Base-by-base conservation (phyloP, 306 rosid species). In the Corylus avellana region DNA sequence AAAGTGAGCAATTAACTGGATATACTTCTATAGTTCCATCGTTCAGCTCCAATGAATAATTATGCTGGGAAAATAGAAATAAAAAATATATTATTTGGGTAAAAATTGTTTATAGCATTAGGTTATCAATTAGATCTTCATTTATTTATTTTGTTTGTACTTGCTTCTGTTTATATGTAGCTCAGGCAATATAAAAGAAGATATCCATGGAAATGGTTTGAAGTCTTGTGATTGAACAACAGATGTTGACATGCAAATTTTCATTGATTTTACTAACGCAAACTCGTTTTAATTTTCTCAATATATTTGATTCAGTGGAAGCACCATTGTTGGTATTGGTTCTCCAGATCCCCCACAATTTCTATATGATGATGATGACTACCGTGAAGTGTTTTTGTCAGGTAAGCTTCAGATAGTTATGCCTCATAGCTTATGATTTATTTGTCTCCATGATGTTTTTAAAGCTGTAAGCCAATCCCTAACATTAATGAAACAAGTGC, bases 331-430 rank as follows among this genome's bases (percentile, higher is more conserved):
- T 68, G 98, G 98, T 47, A 81, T 95, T 83, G 98, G 98, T 81
- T 92, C 93, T 17, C 97, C 98, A 37, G 97, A 95, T 87, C 98
- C 98, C 83, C 98, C 98, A 49, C 94, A 92, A 64, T 95, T 95
- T 80, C 18, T 95, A 68, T 90, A 92, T 56, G 92, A 92, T 7
- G 98, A 95, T 3, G 92, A 89, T 42, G 97, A 93, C 77, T 90
- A 89, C 72, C 82, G 75, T 77, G 93, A 91, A 58, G 94, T 95
- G 48, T 95, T 95, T 89, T 85, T 91, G 87, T 88, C 98, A 81
- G 98, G 98, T 95, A 77, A 87, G 75, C 72, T 76, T 74, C 39
- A 32, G 55, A 77, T 48, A 49, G 37, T 54, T 35, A 51, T 37
- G 68, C 49, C 58, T 59, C 47, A 18, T 54, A 13, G 18, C 32